A percentile compares a stretch with the other conserved stretches of the same genome.
These are phyloP conservation scores for Dryas drummondii DNA, from an alignment of 306 rosid genomes.

Conservation along the genomic window DNA sequence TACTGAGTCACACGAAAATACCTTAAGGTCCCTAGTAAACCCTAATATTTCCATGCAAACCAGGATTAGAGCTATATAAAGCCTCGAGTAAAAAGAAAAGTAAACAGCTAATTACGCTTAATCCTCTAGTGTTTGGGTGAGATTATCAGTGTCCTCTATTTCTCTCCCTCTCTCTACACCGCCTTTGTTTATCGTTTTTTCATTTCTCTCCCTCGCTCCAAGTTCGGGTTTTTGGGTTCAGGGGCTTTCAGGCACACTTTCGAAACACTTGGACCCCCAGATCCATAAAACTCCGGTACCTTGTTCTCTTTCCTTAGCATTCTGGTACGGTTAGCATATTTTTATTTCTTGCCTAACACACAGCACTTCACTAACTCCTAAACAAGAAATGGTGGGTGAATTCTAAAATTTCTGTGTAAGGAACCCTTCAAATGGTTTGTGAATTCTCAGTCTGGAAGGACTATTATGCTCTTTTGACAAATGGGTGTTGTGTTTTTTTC, in stretches of 20 bases:
- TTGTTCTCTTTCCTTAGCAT: slow-evolving; percentile 17
- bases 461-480: background rate
- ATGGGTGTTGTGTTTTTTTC: background rate
- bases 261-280: slow-evolving; percentile 30
- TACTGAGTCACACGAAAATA: background rate
- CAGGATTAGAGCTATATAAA: background rate
- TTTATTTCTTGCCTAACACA: background rate
- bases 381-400: background rate
- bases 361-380: slow-evolving; percentile 22
- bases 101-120: background rate
- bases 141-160: background rate
- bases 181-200: background rate
- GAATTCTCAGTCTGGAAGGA: background rate
- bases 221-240: slow-evolving; percentile 27
- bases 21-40: background rate
- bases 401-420: background rate
- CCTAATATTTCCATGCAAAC: background rate
- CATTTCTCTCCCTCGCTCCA: slow-evolving; percentile 22
- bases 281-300: slow-evolving; percentile 50
- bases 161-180: background rate
- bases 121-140: background rate
- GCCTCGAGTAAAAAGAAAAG: background rate
- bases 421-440: background rate
- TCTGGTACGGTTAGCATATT: slow-evolving; percentile 1
- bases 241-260: slow-evolving; percentile 33